These are phyloP conservation scores for Hygrophila difformis DNA, from an alignment of 257 asterid genomes.

Conservation along the genomic window DNA sequence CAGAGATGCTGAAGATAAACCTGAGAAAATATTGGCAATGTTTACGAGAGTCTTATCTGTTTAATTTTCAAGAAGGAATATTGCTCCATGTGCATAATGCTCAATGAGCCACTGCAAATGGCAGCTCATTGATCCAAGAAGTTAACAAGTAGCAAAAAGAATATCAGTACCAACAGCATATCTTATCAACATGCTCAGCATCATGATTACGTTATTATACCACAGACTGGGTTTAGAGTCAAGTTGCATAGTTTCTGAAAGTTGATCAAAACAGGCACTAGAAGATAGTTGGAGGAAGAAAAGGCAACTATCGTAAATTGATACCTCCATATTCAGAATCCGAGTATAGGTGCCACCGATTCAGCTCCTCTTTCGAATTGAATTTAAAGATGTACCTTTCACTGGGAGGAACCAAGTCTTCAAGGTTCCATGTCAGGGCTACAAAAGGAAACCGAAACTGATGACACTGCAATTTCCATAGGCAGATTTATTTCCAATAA, in stretches of 20 bases:
- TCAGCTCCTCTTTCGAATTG: slow-evolving; percentile 72
- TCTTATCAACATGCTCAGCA: neutral
- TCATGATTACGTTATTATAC: neutral
- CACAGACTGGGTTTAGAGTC: neutral
- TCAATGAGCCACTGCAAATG: slow-evolving; percentile 6
- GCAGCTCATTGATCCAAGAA: slow-evolving; percentile 6
- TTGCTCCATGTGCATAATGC: neutral
- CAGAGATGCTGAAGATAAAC: slow-evolving; percentile 83
- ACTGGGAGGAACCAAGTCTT: slow-evolving; percentile 78
- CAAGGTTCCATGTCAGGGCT: slow-evolving; percentile 84
- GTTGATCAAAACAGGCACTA: slow-evolving; percentile 5
- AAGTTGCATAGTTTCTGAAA: neutral
- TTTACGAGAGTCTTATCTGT: neutral
- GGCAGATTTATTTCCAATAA: neutral
- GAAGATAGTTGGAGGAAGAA: neutral
- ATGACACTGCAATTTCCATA: neutral
- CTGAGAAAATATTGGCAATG: slow-evolving; percentile 32
- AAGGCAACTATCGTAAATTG: neutral
- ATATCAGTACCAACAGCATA: slow-evolving; percentile 2
- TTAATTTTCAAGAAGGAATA: neutral
- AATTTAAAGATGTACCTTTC: slow-evolving; percentile 67
- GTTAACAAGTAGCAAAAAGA: neutral
- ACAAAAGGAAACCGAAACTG: slow-evolving; percentile 22
- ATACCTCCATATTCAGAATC: slow-evolving; percentile 97
- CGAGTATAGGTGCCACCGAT: slow-evolving; percentile 85